These are phyloP conservation scores for Globisporangium yorkense DNA, from an alignment of 352 stramenopile species.

Conservation along the genomic window DNA sequence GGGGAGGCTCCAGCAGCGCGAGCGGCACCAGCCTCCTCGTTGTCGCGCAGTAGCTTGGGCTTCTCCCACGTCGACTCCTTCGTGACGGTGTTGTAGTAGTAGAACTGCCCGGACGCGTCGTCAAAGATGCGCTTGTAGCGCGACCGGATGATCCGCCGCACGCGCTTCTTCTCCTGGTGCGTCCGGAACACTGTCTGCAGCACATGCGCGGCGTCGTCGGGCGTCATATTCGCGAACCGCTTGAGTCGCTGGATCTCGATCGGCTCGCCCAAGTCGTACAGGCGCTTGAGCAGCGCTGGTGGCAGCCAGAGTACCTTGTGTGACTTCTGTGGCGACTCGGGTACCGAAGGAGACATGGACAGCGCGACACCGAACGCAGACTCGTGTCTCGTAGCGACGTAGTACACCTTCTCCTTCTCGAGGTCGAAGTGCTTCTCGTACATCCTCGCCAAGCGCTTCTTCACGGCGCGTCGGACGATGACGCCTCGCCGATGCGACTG, in stretches of 20 bases:
- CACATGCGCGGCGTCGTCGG: slow-evolving; percentile 44
- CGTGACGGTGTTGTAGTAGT: slow-evolving; percentile 73
- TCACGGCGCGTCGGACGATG: slow-evolving; percentile 22
- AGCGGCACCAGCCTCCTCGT: not conserved
- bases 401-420: slow-evolving; percentile 47
- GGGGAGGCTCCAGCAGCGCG: not conserved
- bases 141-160: slow-evolving; percentile 34
- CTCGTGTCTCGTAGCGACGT: slow-evolving; percentile 22
- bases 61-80: slow-evolving; percentile 69
- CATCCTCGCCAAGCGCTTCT: slow-evolving; percentile 19
- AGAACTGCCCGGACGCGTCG: slow-evolving; percentile 34
- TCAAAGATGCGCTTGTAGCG: slow-evolving; percentile 61
- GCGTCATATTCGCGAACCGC: slow-evolving; percentile 38
- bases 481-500: slow-evolving; percentile 33
- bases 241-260: slow-evolving; percentile 51
- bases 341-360: not conserved
- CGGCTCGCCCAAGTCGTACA: slow-evolving; percentile 61
- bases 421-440: slow-evolving; percentile 75
- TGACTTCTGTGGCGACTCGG: not conserved
- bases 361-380: slow-evolving; percentile 5
- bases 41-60: slow-evolving; percentile 29
- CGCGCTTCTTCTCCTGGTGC: slow-evolving; percentile 29
- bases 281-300: slow-evolving; percentile 34
- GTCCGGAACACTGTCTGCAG: slow-evolving; percentile 48
- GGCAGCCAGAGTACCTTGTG: slow-evolving; percentile 21